These are phyloP conservation scores for Neonectria punicea DNA, from an alignment of 2,329 filamentous ascomycete species.

Conservation along the genomic window DNA sequence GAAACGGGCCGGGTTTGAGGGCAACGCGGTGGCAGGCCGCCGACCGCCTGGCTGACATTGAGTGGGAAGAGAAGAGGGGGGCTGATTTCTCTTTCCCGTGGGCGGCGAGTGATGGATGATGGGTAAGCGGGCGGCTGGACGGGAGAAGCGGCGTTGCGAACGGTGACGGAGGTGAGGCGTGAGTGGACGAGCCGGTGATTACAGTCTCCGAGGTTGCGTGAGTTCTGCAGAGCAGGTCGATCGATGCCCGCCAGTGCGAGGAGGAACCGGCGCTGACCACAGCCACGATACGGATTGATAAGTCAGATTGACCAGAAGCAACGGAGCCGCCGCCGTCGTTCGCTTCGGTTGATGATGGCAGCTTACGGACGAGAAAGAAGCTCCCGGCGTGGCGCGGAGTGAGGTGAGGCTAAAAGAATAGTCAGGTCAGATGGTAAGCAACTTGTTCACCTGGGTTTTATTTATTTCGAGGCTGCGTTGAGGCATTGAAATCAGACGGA, in stretches of 20 bases:
- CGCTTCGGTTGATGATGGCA: not conserved
- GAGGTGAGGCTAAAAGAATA: not conserved
- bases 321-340: not conserved
- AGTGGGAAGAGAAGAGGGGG: not conserved
- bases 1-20: conserved; percentile 19
- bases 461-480: not conserved
- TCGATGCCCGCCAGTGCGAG: not conserved
- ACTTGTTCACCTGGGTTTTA: not conserved
- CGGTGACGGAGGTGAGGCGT: not conserved
- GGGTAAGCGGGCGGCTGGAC: not conserved
- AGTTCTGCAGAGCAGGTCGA: not conserved
- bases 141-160: not conserved
- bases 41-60: not conserved
- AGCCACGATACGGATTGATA: not conserved
- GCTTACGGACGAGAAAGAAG: not conserved
- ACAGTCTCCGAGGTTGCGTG: not conserved
- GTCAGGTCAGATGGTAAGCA: not conserved
- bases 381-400: not conserved
- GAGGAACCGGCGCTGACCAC: not conserved
- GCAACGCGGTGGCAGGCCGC: not conserved
- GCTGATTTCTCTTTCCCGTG: not conserved
- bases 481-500: not conserved
- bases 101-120: not conserved
- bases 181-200: not conserved
- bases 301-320: not conserved